phyloP scores from a whole-genome alignment of 2,329 filamentous ascomycete species.

The Hymenoscyphus linearis region DNA sequence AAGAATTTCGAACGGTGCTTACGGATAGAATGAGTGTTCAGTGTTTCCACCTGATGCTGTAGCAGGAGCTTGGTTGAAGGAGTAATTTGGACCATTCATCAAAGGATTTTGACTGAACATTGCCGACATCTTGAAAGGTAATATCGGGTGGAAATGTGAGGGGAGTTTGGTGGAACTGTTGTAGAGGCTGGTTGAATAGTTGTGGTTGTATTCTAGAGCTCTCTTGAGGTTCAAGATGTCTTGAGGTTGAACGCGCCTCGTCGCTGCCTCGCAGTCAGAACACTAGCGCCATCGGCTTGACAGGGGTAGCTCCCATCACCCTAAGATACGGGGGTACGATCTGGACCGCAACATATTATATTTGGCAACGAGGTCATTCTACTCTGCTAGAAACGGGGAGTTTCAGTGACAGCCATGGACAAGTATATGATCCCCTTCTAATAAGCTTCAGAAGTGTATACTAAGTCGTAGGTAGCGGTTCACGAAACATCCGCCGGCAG shows the following conservation, averaged over 20 bases:
- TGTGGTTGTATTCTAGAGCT: constrained; percentile 6
- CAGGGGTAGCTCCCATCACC: constrained; percentile 26
- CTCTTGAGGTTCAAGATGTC: constrained; percentile 5
- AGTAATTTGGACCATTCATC: constrained; percentile 66
- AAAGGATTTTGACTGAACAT: constrained; percentile 67
- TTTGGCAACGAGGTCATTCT: not conserved
- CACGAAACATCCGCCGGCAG: constrained; percentile 53
- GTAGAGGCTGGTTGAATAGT: constrained; percentile 1
- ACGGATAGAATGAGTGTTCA: constrained; percentile 92
- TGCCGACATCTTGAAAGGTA: constrained; percentile 47
- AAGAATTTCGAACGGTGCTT: constrained; percentile 35
- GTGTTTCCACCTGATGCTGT: constrained; percentile 49
- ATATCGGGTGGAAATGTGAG: constrained; percentile 2
- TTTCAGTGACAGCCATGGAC: constrained; percentile 18
- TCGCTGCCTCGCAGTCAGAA: constrained; percentile 20
- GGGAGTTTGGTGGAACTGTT: not conserved
- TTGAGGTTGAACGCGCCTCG: constrained; percentile 22
- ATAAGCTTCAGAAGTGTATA: constrained; percentile 6
- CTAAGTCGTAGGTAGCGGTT: constrained; percentile 28
- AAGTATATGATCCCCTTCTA: constrained; percentile 11
- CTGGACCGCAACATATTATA: not conserved
- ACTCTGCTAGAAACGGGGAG: not conserved
- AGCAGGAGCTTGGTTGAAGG: constrained; percentile 57
- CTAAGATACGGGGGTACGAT: not conserved
- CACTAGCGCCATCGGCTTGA: constrained; percentile 19